These are phyloP conservation scores for Penicillium mononematosum DNA, from an alignment of 495 filamentous ascomycete species.

Conservation along the genomic window DNA sequence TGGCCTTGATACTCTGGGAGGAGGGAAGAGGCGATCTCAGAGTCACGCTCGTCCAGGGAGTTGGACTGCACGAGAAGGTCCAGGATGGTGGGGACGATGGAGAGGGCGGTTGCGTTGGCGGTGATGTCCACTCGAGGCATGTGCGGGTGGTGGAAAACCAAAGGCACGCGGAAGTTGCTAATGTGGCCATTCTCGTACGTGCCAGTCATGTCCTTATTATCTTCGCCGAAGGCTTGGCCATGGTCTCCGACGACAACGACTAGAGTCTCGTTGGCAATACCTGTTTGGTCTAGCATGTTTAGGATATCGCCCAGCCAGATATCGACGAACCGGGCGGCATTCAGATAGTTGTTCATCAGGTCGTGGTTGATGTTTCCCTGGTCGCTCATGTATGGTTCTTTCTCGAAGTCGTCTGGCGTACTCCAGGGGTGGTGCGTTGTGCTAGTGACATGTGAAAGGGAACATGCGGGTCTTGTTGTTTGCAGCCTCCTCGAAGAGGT, in stretches of 20 bases:
- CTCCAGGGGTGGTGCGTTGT: slow-evolving; percentile 49
- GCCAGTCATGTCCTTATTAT: slow-evolving; percentile 35
- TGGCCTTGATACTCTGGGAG: slow-evolving; percentile 40
- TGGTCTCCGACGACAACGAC: slow-evolving; percentile 51
- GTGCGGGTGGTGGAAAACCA: slow-evolving; percentile 45
- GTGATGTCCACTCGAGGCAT: slow-evolving; percentile 41
- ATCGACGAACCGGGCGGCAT: slow-evolving; percentile 44
- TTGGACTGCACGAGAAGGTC: slow-evolving; percentile 44
- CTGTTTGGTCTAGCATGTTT: slow-evolving; percentile 46
- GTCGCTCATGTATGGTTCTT: slow-evolving; percentile 35
- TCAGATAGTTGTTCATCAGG: slow-evolving; percentile 43
- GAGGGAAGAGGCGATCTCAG: slow-evolving; percentile 35
- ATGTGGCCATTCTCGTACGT: slow-evolving; percentile 49
- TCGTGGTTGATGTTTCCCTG: slow-evolving; percentile 30
- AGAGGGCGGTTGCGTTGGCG: slow-evolving; percentile 42
- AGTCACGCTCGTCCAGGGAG: slow-evolving; percentile 36
- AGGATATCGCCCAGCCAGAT: slow-evolving; percentile 48
- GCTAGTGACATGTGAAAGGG: slow-evolving; percentile 46
- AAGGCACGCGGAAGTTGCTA: slow-evolving; percentile 45
- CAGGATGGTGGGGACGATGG: slow-evolving; percentile 47
- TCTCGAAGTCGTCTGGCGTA: slow-evolving; percentile 34
- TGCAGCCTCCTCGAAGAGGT: slow-evolving; percentile 42
- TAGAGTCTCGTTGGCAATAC: slow-evolving; percentile 49
- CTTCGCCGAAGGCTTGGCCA: slow-evolving; percentile 43
- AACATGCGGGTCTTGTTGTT: slow-evolving; percentile 45